A percentile compares a stretch with the other conserved stretches of the same genome.
phyloP scores from a whole-genome alignment of 495 filamentous ascomycete species.

The Aspergillus cavernicola region DNA sequence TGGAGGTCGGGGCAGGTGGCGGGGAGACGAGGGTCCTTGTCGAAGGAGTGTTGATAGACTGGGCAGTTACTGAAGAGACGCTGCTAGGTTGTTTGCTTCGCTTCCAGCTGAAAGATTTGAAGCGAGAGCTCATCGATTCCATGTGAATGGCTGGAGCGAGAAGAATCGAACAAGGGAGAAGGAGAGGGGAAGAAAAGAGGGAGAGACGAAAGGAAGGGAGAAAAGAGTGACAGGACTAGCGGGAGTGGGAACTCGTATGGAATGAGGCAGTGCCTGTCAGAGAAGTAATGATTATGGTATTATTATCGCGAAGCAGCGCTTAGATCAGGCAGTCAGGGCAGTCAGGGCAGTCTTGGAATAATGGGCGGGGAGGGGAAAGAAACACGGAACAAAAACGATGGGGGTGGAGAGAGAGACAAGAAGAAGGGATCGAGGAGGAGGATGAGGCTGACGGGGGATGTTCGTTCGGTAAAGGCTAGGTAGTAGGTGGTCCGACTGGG shows the following conservation, averaged over 20 bases:
- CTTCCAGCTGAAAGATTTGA: constrained; percentile 46
- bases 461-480: too few species aligned
- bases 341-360: too few species aligned
- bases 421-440: constrained; percentile 7
- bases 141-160: constrained; percentile 27
- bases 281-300: not conserved
- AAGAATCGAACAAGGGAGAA: constrained; percentile 13
- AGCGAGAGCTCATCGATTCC: constrained; percentile 51
- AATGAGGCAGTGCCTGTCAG: constrained; percentile 7
- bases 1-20: constrained; percentile 32
- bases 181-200: constrained; percentile 13
- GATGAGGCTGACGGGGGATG: not conserved
- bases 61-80: constrained; percentile 14
- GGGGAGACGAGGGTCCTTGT: constrained; percentile 26
- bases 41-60: constrained; percentile 14
- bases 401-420: constrained; percentile 1
- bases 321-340: not conserved
- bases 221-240: constrained; percentile 4
- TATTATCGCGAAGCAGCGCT: constrained; percentile 3
- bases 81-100: constrained; percentile 36
- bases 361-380: not conserved
- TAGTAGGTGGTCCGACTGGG: not conserved
- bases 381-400: constrained; percentile 5
- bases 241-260: constrained; percentile 1
- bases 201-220: constrained; percentile 6